Evolutionary conservation across 305 asterid species (phyloP).

Genomic region (Fraxinus albicans): DNA sequence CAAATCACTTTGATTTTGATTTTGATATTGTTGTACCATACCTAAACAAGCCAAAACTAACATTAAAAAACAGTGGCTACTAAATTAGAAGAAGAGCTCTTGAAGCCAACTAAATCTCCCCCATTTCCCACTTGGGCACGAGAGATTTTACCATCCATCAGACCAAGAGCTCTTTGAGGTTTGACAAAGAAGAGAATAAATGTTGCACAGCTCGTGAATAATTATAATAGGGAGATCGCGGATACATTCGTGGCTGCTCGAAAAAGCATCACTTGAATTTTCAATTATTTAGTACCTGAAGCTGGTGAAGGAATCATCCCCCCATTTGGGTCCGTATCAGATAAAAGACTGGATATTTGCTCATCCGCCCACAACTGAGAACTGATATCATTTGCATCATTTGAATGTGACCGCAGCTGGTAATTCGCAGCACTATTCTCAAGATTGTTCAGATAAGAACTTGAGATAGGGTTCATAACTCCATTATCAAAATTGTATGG

Average conservation of each 20-base stretch:
- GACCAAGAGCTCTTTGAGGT: conserved; percentile 63
- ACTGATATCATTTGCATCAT: conserved; percentile 30
- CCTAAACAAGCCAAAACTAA: conserved; percentile 68
- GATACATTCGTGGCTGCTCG: conserved; percentile 32
- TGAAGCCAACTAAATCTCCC: conserved; percentile 88
- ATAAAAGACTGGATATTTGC: conserved; percentile 37
- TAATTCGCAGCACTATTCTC: conserved; percentile 27
- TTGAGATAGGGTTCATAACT: conserved; percentile 25
- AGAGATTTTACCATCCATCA: conserved; percentile 89
- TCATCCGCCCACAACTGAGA: conserved; percentile 49
- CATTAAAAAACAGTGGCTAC: conserved; percentile 40
- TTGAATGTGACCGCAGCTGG: conserved; percentile 33
- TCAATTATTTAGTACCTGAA: conserved; percentile 67
- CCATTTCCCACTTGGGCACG: conserved; percentile 78
- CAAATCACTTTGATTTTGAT: conserved; percentile 34
- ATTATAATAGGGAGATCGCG: conserved; percentile 15
- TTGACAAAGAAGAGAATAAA: conserved; percentile 34
- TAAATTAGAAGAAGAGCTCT: conserved; percentile 63
- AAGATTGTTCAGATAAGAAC: conserved; percentile 27
- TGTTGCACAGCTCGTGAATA: conserved; percentile 19
- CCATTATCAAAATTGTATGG: conserved; percentile 30
- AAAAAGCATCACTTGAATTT: conserved; percentile 23
- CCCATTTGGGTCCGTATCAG: conserved; percentile 39
- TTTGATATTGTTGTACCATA: conserved; percentile 36
- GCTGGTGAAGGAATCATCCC: conserved; percentile 34